phyloP scores from a whole-genome alignment of 306 rosid species.

The Casuarina cunninghamiana region DNA sequence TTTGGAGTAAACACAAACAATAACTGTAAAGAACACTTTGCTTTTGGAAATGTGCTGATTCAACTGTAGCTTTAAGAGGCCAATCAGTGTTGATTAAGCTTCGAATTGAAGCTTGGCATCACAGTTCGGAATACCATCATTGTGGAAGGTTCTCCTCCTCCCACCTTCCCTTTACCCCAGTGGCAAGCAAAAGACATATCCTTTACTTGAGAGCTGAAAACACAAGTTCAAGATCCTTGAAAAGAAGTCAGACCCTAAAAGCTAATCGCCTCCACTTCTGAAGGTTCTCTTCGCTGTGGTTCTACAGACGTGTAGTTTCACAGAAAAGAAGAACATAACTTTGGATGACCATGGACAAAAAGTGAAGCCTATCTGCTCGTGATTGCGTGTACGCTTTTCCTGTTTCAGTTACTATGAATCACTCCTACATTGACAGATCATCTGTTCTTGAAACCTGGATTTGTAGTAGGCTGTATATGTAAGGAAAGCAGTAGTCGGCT shows the following conservation, averaged over 20 bases:
- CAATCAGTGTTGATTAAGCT: slow-evolving; percentile 42
- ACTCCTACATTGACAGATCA: not conserved
- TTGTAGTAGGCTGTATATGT: too few species aligned
- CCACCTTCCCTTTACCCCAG: slow-evolving; percentile 49
- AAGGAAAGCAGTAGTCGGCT: too few species aligned
- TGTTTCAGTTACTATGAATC: not conserved
- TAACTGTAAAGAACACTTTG: slow-evolving; percentile 37
- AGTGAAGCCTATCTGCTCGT: not conserved
- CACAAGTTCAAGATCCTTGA: slow-evolving; percentile 47
- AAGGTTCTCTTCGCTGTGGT: slow-evolving; percentile 18
- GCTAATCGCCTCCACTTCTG: slow-evolving; percentile 10
- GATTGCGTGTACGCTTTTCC: not conserved
- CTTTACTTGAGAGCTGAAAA: slow-evolving; percentile 50
- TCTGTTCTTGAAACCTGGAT: too few species aligned
- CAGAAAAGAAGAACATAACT: not conserved
- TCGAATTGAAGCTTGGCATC: slow-evolving; percentile 55
- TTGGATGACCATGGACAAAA: not conserved
- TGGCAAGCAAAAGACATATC: slow-evolving; percentile 61
- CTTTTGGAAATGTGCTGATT: slow-evolving; percentile 24
- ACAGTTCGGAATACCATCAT: slow-evolving; percentile 35
- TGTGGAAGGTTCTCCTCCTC: slow-evolving; percentile 43
- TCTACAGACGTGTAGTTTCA: not conserved
- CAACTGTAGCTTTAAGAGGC: slow-evolving; percentile 36
- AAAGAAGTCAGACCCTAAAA: slow-evolving; percentile 36
- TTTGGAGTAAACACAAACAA: slow-evolving; percentile 22